phyloP scores from a whole-genome alignment of 2,329 filamentous ascomycete genomes.

The Colletotrichum sp. region DNA sequence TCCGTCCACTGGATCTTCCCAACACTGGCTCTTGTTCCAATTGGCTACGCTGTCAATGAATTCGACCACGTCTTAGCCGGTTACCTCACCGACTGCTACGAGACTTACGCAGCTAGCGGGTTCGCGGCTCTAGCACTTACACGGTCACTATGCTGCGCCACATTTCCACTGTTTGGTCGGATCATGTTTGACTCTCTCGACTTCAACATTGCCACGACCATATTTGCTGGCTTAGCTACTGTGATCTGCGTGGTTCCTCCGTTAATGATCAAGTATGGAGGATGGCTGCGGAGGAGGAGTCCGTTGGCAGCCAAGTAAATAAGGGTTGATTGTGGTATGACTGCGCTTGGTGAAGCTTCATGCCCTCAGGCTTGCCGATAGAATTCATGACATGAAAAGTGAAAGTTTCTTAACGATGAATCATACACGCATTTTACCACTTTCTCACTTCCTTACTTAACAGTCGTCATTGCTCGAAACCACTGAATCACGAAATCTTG shows the following conservation, averaged over 20 bases:
- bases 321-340: neutral
- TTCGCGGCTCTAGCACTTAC: neutral
- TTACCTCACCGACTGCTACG: conserved; percentile 3
- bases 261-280: neutral
- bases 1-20: conserved; percentile 41
- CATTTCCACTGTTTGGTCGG: neutral
- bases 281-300: neutral
- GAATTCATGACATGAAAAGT: neutral
- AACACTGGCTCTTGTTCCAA: conserved; percentile 41
- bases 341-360: neutral
- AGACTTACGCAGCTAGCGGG: neutral
- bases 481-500: neutral
- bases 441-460: neutral
- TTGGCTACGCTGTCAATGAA: conserved; percentile 54
- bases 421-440: neutral
- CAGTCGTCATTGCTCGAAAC: neutral
- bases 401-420: neutral
- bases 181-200: neutral
- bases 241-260: neutral
- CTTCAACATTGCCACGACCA: neutral
- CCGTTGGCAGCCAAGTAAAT: neutral
- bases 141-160: neutral
- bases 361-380: neutral
- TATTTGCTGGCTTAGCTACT: neutral
- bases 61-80: conserved; percentile 27